These are phyloP conservation scores for Colletotrichum tofieldiae DNA, from an alignment of 2,329 filamentous ascomycete genomes.

Conservation along the genomic window DNA sequence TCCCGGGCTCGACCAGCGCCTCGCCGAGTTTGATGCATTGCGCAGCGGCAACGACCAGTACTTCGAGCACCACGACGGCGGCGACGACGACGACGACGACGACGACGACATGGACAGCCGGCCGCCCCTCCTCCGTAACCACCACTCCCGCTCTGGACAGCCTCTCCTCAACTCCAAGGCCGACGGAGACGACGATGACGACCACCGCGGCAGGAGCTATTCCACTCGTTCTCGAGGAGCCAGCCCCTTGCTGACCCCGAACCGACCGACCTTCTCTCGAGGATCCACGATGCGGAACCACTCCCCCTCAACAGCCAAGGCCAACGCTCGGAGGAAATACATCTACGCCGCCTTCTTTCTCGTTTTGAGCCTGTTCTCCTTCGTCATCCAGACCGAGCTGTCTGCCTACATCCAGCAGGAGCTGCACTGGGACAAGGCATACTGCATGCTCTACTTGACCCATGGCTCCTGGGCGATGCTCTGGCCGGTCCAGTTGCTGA, in stretches of 20 bases:
- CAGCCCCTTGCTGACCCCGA: conserved; percentile 41
- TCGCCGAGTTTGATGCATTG: conserved; percentile 43
- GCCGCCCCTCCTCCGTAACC: conserved; percentile 62
- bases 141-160: conserved; percentile 62
- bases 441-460: conserved; percentile 98
- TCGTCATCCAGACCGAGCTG: conserved; percentile 95
- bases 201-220: conserved; percentile 43
- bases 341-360: conserved; percentile 90
- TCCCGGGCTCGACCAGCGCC: conserved; percentile 38
- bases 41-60: conserved; percentile 44
- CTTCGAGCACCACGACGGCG: conserved; percentile 52
- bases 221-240: conserved; percentile 37
- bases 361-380: conserved; percentile 85
- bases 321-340: conserved; percentile 83
- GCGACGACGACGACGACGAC: conserved; percentile 54
- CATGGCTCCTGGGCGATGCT: conserved; percentile 94
- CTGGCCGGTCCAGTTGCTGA: conserved; percentile 87
- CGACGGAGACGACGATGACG: conserved; percentile 49
- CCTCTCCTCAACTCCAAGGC: conserved; percentile 58
- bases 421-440: conserved; percentile 97
- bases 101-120: conserved; percentile 60
- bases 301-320: conserved; percentile 58
- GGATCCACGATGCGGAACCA: conserved; percentile 84
- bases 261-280: conserved; percentile 55
- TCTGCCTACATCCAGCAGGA: conserved; percentile 95